Percentiles rank a stretch among this genome's conserved stretches.
These are phyloP conservation scores for Solanum sparsipilum DNA, from an alignment of 257 asterid species.

Conservation along the genomic window DNA sequence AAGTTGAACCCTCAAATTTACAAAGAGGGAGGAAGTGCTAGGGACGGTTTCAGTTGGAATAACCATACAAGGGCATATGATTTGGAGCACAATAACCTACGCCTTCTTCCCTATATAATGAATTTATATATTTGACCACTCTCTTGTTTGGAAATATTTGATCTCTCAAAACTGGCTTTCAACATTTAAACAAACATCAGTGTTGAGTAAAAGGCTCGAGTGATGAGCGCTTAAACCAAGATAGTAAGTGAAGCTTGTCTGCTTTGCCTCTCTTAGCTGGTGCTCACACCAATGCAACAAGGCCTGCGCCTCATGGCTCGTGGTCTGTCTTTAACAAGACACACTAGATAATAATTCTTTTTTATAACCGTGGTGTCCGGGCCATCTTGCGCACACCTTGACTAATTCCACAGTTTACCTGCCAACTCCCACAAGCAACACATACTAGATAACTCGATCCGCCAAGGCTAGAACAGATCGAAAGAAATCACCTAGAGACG, in stretches of 20 bases:
- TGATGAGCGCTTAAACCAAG: not conserved
- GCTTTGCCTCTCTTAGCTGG: not conserved
- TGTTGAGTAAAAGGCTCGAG: not conserved
- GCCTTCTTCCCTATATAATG: not conserved
- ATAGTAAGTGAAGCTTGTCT: not conserved
- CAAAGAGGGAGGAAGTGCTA: not conserved
- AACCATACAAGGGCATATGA: not conserved
- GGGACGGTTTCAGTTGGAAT: too few species aligned
- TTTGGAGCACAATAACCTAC: not conserved
- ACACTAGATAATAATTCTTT: not conserved
- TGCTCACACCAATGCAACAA: not conserved
- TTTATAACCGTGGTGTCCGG: too few species aligned
- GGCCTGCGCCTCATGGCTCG: not conserved
- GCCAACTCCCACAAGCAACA: not conserved
- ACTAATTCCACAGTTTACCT: not conserved
- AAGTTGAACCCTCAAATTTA: not conserved
- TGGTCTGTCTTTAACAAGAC: not conserved
- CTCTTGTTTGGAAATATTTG: not conserved
- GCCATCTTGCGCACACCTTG: not conserved
- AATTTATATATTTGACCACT: not conserved
- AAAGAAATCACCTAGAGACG: not conserved
- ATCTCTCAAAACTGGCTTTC: not conserved
- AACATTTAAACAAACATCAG: not conserved
- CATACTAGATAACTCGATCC: not conserved
- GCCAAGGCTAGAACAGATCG: not conserved